Evolutionary conservation across 2,329 filamentous ascomycete genomes (phyloP).

Genomic region (Scedosporium apiospermum): DNA sequence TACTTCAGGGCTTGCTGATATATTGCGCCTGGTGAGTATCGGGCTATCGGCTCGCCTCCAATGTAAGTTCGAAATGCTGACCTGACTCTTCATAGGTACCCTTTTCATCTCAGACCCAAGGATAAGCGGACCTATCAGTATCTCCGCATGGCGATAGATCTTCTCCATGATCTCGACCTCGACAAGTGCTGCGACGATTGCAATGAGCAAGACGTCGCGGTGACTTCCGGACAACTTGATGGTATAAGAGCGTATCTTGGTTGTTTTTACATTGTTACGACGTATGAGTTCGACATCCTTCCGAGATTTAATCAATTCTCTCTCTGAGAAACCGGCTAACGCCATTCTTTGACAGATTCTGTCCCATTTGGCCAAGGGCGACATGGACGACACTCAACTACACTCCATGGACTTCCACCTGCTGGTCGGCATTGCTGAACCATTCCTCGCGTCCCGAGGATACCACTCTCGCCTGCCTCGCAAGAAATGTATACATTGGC

Average conservation of each 20-base stretch:
- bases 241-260: slow-evolving; percentile 35
- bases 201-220: neutral
- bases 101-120: slow-evolving; percentile 42
- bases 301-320: slow-evolving; percentile 1
- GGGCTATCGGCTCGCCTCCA: slow-evolving; percentile 9
- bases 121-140: slow-evolving; percentile 41
- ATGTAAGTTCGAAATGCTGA: neutral
- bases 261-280: slow-evolving; percentile 32
- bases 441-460: slow-evolving; percentile 28
- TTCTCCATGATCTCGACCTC: slow-evolving; percentile 39
- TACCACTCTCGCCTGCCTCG: slow-evolving; percentile 31
- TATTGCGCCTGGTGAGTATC: slow-evolving; percentile 44
- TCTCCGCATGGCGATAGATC: slow-evolving; percentile 40
- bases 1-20: slow-evolving; percentile 46
- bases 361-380: slow-evolving; percentile 27
- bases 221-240: slow-evolving; percentile 18
- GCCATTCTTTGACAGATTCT: slow-evolving; percentile 20
- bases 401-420: slow-evolving; percentile 32
- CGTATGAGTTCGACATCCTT: slow-evolving; percentile 21
- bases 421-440: slow-evolving; percentile 33
- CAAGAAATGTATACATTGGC: slow-evolving; percentile 28
- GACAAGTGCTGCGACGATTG: slow-evolving; percentile 24
- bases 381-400: slow-evolving; percentile 21
- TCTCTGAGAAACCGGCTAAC: slow-evolving; percentile 7
- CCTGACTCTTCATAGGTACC: slow-evolving; percentile 32